Evolutionary conservation across 177 flowering plant species (phyloP).

Genomic region (Vitis hybrid): DNA sequence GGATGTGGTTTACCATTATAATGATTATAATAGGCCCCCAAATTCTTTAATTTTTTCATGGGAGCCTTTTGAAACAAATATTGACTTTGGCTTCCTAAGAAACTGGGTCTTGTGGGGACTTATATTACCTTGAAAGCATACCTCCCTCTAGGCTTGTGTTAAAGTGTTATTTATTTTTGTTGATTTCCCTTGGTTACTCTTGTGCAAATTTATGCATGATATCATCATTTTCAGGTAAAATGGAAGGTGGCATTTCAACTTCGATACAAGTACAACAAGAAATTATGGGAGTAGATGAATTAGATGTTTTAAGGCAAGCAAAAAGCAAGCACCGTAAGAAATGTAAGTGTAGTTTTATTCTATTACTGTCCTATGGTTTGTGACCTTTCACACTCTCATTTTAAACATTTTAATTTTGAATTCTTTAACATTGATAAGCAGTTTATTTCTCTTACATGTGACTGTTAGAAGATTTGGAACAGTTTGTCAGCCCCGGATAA

Average conservation of each 20-base stretch:
- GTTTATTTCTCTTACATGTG: not conserved
- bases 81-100: too few relatives aligned
- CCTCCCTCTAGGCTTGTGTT: not conserved
- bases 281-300: conserved; percentile 4
- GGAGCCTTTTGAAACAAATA: too few relatives aligned
- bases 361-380: not conserved
- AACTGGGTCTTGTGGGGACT: not conserved
- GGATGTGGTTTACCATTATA: too few relatives aligned
- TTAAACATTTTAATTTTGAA: not conserved
- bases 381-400: not conserved
- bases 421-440: not conserved
- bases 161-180: not conserved
- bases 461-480: too few relatives aligned
- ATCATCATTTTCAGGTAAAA: conserved; percentile 24
- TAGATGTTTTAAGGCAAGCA: conserved; percentile 17
- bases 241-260: conserved; percentile 13
- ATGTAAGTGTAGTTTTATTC: conserved; percentile 39
- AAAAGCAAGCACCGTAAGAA: conserved; percentile 40
- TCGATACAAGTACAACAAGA: conserved; percentile 1
- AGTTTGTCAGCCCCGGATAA: too few relatives aligned
- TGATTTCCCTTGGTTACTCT: not conserved
- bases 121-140: not conserved
- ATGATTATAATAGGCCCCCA: too few relatives aligned
- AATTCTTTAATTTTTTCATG: too few relatives aligned
- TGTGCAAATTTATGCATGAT: too few relatives aligned